phyloP scores from a whole-genome alignment of 2,329 filamentous ascomycete genomes.

The Verticillium zaregamsianum region DNA sequence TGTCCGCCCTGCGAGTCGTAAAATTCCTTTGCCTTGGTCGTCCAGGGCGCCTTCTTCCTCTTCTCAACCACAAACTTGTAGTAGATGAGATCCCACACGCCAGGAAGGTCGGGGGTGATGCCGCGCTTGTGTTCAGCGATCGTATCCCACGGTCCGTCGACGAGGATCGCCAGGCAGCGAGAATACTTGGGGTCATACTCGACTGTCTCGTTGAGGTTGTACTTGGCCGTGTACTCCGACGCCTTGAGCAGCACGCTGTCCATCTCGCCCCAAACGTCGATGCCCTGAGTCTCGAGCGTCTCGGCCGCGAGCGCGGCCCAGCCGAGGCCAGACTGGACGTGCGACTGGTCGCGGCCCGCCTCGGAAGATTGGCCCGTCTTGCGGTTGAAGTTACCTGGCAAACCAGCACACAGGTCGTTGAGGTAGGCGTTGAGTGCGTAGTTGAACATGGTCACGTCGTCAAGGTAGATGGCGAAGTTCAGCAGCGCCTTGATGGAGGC shows the following conservation, averaged over 20 bases:
- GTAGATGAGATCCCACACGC: constrained; percentile 21
- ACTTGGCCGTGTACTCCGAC: constrained; percentile 33
- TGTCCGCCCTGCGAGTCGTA: not conserved
- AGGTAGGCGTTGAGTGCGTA: constrained; percentile 31
- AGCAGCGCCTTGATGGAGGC: constrained; percentile 32
- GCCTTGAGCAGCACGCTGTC: constrained; percentile 28
- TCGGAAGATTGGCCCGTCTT: constrained; percentile 30
- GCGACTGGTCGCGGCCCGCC: constrained; percentile 31
- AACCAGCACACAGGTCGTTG: constrained; percentile 31
- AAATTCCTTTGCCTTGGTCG: constrained; percentile 5
- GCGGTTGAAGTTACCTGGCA: constrained; percentile 22
- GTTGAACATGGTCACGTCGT: constrained; percentile 34
- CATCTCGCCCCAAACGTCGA: constrained; percentile 25
- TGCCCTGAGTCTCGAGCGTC: constrained; percentile 28
- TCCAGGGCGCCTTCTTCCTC: constrained; percentile 11
- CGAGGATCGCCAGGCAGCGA: constrained; percentile 33
- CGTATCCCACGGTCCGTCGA: constrained; percentile 30
- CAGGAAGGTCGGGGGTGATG: constrained; percentile 7
- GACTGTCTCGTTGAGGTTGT: constrained; percentile 29
- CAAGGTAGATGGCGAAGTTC: constrained; percentile 33
- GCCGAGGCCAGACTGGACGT: constrained; percentile 23
- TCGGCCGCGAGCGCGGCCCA: constrained; percentile 30
- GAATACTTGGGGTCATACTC: constrained; percentile 28
- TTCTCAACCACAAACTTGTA: constrained; percentile 27
- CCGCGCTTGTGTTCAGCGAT: constrained; percentile 22